Conservation (phyloP, 2,329 filamentous ascomycete species). For the Ophiostoma sp. region DNA sequence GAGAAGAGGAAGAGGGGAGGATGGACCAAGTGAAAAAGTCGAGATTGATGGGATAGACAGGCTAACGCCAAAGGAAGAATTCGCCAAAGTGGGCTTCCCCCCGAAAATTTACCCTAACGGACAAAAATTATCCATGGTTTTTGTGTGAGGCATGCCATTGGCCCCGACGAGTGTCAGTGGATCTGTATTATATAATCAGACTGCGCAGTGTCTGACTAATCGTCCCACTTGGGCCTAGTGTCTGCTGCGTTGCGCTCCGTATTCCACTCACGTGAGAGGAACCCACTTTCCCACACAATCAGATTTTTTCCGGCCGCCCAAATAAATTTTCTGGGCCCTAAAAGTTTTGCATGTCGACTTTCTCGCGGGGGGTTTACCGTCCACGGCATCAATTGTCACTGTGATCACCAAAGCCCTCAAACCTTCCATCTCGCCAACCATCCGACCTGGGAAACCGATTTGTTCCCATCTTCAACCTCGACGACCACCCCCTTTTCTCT, state of each 20-base stretch:
- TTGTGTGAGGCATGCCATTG: slow-evolving; percentile 22
- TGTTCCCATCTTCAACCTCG: slow-evolving; percentile 17
- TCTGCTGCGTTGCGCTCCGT: background rate
- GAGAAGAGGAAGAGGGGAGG: background rate
- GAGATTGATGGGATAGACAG: slow-evolving; percentile 8
- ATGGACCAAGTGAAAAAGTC: slow-evolving; percentile 14
- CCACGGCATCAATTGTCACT: slow-evolving; percentile 10
- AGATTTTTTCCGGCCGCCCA: slow-evolving; percentile 19
- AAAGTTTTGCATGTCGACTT: slow-evolving; percentile 24
- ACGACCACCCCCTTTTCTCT: slow-evolving; percentile 16
- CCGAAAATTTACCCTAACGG: slow-evolving; percentile 24
- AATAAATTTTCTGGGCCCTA: slow-evolving; percentile 22
- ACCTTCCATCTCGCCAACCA: slow-evolving; percentile 16
- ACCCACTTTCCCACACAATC: slow-evolving; percentile 24
- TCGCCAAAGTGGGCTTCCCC: slow-evolving; percentile 6
- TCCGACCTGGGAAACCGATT: slow-evolving; percentile 17
- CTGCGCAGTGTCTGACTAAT: background rate
- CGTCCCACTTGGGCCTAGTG: background rate
- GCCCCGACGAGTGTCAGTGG: background rate
- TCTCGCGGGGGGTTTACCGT: slow-evolving; percentile 21
- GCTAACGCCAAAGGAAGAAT: slow-evolving; percentile 10
- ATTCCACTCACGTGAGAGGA: slow-evolving; percentile 19
- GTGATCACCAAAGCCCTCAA: slow-evolving; percentile 15
- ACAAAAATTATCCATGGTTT: slow-evolving; percentile 17
- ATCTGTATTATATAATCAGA: slow-evolving; percentile 9